phyloP scores from a whole-genome alignment of 2,329 filamentous ascomycete genomes.

The Daldinia eschscholtzii region DNA sequence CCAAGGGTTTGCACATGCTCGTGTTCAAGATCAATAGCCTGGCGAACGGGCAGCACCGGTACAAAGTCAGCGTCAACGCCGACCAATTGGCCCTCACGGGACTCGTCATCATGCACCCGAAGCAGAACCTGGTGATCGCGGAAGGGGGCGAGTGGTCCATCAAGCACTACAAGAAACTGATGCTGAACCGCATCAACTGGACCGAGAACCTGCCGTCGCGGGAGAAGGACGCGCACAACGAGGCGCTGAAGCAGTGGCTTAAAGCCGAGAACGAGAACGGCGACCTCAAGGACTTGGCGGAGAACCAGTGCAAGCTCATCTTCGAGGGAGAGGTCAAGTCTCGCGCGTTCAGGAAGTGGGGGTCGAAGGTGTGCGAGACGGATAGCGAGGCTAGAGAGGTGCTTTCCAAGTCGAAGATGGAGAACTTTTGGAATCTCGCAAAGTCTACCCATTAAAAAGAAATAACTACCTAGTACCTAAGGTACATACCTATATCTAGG shows the following conservation, averaged over 20 bases:
- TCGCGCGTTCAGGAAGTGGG: conserved; percentile 87
- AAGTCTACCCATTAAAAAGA: conserved; percentile 65
- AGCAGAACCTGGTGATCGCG: conserved; percentile 88
- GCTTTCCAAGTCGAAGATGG: conserved; percentile 85
- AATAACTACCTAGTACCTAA: not conserved
- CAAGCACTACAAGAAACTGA: conserved; percentile 88
- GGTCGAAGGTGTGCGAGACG: conserved; percentile 90
- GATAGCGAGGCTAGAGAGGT: conserved; percentile 89
- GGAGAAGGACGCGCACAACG: conserved; percentile 70
- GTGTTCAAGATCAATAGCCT: conserved; percentile 92
- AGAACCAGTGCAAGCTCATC: conserved; percentile 84
- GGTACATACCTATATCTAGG: not conserved
- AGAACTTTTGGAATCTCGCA: conserved; percentile 93
- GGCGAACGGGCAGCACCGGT: conserved; percentile 93
- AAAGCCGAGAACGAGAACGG: conserved; percentile 83
- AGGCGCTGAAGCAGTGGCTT: conserved; percentile 77
- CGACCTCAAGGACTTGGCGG: conserved; percentile 81
- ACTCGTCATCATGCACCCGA: conserved; percentile 91
- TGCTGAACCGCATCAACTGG: conserved; percentile 96
- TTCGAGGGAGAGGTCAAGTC: conserved; percentile 92
- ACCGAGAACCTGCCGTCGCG: conserved; percentile 83
- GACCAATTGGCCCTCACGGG: conserved; percentile 90
- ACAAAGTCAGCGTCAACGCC: conserved; percentile 92
- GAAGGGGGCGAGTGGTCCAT: conserved; percentile 90
- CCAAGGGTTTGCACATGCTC: conserved; percentile 85